Evolutionary conservation across 345 rosid genomes (phyloP).

Genomic region (Eucalyptus sp.): DNA sequence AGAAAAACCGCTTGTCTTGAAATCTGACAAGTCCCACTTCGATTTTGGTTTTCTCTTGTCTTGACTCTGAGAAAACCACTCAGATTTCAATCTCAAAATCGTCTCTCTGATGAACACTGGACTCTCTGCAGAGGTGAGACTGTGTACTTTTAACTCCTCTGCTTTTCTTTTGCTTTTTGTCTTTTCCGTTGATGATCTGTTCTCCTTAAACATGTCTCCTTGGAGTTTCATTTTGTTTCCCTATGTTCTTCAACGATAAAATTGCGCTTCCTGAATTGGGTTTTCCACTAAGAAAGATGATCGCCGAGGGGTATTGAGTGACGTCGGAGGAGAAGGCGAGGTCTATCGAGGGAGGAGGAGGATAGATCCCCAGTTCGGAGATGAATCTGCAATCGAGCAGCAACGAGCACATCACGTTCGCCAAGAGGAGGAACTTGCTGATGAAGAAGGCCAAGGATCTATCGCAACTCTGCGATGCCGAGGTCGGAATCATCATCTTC

Average conservation of each 20-base stretch:
- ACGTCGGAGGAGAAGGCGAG: background rate
- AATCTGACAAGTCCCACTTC: background rate
- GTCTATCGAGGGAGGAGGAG: background rate
- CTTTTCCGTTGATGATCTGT: background rate
- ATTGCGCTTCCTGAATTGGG: background rate
- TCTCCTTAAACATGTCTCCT: background rate
- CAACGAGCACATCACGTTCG: conserved; percentile 20
- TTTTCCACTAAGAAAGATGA: background rate
- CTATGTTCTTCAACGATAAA: background rate
- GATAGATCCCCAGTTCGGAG: background rate
- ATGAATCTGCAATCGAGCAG: background rate
- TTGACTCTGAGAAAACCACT: background rate
- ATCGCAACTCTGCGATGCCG: conserved; percentile 19
- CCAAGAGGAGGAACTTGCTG: conserved; percentile 21
- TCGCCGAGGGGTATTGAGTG: background rate
- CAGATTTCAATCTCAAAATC: background rate
- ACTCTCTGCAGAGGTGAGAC: background rate
- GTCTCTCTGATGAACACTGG: background rate
- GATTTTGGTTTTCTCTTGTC: background rate
- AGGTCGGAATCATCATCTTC: conserved; percentile 21
- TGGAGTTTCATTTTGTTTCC: background rate
- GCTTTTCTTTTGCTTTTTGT: background rate
- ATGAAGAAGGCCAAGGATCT: conserved; percentile 25
- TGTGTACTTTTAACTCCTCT: background rate
- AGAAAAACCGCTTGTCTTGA: background rate